These are phyloP conservation scores for Solanum raphanifolium DNA, from an alignment of 257 asterid genomes.

Conservation along the genomic window DNA sequence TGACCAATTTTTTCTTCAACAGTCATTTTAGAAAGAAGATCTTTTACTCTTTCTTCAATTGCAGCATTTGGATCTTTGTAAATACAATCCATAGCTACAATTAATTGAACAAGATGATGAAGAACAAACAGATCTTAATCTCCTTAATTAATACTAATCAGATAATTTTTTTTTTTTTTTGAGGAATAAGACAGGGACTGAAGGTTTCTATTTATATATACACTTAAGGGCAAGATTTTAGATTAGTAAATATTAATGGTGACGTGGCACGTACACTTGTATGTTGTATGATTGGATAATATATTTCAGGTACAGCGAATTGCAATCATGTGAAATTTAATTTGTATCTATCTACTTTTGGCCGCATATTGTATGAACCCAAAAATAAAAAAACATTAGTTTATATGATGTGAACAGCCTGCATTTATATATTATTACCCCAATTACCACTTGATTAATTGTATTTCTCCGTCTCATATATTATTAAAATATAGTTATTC, in stretches of 20 bases:
- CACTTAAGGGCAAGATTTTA: background rate
- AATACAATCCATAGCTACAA: constrained; percentile 41
- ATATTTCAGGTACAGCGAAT: background rate
- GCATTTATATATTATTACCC: background rate
- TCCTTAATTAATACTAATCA: background rate
- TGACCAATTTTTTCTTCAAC: constrained; percentile 84
- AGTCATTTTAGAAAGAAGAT: constrained; percentile 78
- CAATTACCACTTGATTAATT: background rate
- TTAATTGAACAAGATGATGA: background rate
- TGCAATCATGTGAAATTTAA: background rate
- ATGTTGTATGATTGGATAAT: background rate
- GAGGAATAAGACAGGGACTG: background rate
- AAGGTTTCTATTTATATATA: background rate
- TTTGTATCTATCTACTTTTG: background rate
- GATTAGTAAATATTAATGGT: background rate
- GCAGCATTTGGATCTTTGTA: constrained; percentile 67
- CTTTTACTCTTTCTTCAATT: constrained; percentile 68
- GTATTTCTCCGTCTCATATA: background rate
- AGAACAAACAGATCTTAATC: background rate
- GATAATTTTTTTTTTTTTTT: background rate
- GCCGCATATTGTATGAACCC: background rate
- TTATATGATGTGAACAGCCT: background rate
- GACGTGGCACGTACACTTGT: background rate
- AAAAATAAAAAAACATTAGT: no score
- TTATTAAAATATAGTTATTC: no score